Evolutionary conservation across 768 basidiomycete species (phyloP).

Genomic region (Boletus reticuloceps): DNA sequence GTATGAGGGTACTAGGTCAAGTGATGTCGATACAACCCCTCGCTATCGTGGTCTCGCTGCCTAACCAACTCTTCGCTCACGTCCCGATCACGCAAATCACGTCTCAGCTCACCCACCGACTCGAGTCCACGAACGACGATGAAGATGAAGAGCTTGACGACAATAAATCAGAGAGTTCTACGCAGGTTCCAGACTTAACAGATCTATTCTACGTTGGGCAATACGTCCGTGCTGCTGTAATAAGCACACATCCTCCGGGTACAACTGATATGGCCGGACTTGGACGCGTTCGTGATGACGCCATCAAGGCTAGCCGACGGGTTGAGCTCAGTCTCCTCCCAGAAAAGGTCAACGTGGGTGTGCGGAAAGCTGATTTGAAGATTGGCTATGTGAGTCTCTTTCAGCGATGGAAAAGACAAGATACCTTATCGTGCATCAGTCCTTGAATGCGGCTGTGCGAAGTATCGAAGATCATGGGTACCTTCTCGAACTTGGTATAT

Average conservation of each 20-base stretch:
- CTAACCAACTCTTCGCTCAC: constrained; percentile 91
- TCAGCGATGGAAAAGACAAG: not conserved
- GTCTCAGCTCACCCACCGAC: constrained; percentile 63
- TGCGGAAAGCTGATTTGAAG: constrained; percentile 75
- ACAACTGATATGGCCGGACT: constrained; percentile 55
- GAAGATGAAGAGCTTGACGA: constrained; percentile 46
- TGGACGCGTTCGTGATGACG: constrained; percentile 64
- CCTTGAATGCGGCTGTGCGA: constrained; percentile 71
- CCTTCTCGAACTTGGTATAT: constrained; percentile 78
- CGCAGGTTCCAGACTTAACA: constrained; percentile 60
- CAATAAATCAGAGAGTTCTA: constrained; percentile 35
- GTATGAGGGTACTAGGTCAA: constrained; percentile 88
- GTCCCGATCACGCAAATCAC: constrained; percentile 94
- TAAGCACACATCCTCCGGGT: constrained; percentile 65
- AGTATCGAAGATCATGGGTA: constrained; percentile 96
- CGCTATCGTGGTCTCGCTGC: constrained; percentile 89
- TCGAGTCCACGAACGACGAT: constrained; percentile 61
- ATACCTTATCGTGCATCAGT: constrained; percentile 40
- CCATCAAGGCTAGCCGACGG: constrained; percentile 64
- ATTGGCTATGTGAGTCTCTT: constrained; percentile 64
- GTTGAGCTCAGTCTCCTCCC: constrained; percentile 86
- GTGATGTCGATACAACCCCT: constrained; percentile 85
- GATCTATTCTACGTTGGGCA: constrained; percentile 83
- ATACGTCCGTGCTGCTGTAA: constrained; percentile 78
- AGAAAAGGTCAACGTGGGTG: constrained; percentile 77